A percentile compares a stretch with the other conserved stretches of the same genome.
These are phyloP conservation scores for Epichloe typhina DNA, from an alignment of 2,329 filamentous ascomycete genomes.

Conservation along the genomic window DNA sequence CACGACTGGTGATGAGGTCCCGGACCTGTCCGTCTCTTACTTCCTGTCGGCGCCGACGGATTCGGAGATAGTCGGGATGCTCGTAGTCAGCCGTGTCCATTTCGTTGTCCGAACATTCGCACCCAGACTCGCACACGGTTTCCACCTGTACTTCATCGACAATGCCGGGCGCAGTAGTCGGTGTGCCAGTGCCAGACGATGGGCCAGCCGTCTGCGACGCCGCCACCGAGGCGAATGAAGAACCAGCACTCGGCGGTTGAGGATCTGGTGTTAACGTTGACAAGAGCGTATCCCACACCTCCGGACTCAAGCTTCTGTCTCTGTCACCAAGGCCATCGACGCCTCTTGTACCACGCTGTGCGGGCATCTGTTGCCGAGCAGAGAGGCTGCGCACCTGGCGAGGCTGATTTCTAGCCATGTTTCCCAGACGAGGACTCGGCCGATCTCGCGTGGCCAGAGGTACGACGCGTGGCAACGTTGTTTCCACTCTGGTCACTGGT, in stretches of 20 bases:
- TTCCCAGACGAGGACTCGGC: neutral
- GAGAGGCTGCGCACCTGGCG: neutral
- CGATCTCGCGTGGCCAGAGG: neutral
- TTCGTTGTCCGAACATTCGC: constrained; percentile 43
- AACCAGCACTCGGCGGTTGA: constrained; percentile 64
- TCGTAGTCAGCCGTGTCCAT: constrained; percentile 37
- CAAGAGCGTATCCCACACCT: constrained; percentile 69
- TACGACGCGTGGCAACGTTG: neutral
- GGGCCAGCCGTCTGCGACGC: constrained; percentile 28
- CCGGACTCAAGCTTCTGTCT: constrained; percentile 67
- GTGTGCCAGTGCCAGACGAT: constrained; percentile 34
- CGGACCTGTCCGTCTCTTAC: neutral
- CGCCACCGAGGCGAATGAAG: constrained; percentile 61
- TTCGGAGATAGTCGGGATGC: constrained; percentile 10
- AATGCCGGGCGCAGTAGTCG: constrained; percentile 19
- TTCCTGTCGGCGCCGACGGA: constrained; percentile 6
- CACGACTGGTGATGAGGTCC: constrained; percentile 1
- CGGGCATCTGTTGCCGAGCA: constrained; percentile 2
- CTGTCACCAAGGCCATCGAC: constrained; percentile 74
- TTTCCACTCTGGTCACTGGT: neutral
- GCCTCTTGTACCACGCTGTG: constrained; percentile 5
- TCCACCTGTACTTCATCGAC: constrained; percentile 23
- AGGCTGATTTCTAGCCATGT: neutral
- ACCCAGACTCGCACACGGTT: constrained; percentile 36
- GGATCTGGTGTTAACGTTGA: constrained; percentile 72